Evolutionary conservation across 2,329 filamentous ascomycete genomes (phyloP), one percentile per base, ranked within the genome.

Genomic region (Berkeleyomyces rouxiae): DNA sequence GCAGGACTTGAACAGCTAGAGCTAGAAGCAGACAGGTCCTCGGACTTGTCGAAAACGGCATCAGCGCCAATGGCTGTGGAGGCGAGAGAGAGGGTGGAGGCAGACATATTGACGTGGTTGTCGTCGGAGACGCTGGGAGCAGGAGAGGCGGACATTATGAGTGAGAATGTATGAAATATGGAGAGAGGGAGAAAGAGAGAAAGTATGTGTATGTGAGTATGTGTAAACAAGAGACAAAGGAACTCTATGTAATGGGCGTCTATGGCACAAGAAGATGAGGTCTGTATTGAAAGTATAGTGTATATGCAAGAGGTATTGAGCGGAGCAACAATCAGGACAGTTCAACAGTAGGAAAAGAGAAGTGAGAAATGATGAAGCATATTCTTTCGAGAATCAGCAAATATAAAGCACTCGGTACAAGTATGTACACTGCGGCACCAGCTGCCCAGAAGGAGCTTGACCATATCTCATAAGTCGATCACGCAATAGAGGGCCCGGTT

Each of bases 1-100:
- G 72, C 70, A 33, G 73, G 69, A n/a, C 71, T 71, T 57, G 74
- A 75, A 61, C 73, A 70, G 53, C 70, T 73, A n/a, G 78, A 85
- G 70, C 84, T 88, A 77, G 96, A 96, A 66, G 92, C 92, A 43
- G 92, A 96, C 74, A 95, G 90, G 66, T 79, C 72, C 49, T 80
- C 78, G 43, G 73, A 71, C 65, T 75, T 69, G 68, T 76, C 79
- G 64, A 71, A 71, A 66, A 74, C 72, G 64, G 72, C 65, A 64
- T 74, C 71, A 55, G 70, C 67, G 39, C 69, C 67, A 51, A 61
- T 63, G 59, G 65, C 63, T 16, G 63, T 62, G 53, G 55, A 63
- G 44, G 63, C 63, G 16, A 66, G 65, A 33, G 65, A 64, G 10
- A 63, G 40, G 7, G 60, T 64, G 31, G 65, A 62, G 36, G 61